phyloP scores from a whole-genome alignment of 768 basidiomycete species.

The Termitomyces sp. region DNA sequence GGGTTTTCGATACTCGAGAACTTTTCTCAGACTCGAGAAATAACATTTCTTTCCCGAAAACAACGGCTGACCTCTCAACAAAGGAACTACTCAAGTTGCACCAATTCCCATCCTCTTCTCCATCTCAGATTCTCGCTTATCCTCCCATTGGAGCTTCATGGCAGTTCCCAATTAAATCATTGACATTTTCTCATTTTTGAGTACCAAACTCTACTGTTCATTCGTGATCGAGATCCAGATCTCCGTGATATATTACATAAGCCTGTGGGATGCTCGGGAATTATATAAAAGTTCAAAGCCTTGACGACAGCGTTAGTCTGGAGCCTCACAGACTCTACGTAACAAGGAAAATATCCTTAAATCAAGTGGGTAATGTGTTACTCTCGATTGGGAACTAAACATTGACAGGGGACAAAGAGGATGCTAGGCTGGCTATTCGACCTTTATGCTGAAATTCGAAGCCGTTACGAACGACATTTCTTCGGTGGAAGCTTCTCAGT shows the following conservation, averaged over 20 bases:
- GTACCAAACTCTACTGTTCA: too few species aligned
- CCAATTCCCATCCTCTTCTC: too few species aligned
- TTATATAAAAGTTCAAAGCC: background rate
- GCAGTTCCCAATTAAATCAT: too few species aligned
- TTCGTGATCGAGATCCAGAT: too few species aligned
- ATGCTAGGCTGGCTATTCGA: conserved; percentile 7
- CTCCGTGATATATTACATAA: background rate
- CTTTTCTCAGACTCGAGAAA: too few species aligned
- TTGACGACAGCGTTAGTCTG: background rate
- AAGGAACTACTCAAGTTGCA: too few species aligned
- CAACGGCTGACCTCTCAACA: too few species aligned
- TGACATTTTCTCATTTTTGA: too few species aligned
- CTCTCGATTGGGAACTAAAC: background rate
- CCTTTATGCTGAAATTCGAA: conserved; percentile 1
- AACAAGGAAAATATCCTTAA: background rate
- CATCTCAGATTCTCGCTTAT: too few species aligned
- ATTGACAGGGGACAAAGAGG: background rate
- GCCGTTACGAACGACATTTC: conserved; percentile 1
- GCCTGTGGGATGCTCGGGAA: background rate
- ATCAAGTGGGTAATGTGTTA: background rate
- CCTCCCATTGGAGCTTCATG: too few species aligned
- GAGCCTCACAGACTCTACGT: background rate
- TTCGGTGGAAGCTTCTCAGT: background rate
- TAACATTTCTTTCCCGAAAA: too few species aligned
- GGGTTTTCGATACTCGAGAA: too few species aligned